phyloP scores from a whole-genome alignment of 225 moss, liverwort and hornwort species.

The Climacium dendroides region DNA sequence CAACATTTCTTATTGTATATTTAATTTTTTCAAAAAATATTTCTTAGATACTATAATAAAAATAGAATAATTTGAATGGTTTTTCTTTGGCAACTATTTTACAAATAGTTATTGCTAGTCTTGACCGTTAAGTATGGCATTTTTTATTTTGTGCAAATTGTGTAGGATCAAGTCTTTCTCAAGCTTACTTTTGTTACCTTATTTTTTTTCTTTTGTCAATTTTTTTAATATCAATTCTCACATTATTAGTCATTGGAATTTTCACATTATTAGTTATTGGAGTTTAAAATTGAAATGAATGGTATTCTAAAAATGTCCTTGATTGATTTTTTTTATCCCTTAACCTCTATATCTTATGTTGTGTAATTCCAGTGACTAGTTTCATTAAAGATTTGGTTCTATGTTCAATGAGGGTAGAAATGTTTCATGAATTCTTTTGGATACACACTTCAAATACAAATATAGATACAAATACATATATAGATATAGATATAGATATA shows the following conservation, averaged over 20 bases:
- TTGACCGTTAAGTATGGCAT: background rate
- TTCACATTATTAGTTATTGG: background rate
- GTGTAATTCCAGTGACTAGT: rapidly evolving
- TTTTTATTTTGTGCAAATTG: background rate
- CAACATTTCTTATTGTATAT: too few species aligned
- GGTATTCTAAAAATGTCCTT: background rate
- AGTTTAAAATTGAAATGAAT: background rate
- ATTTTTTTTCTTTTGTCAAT: background rate
- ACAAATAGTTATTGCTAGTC: background rate
- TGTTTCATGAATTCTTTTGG: background rate
- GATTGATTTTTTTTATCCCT: background rate
- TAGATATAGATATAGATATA: background rate
- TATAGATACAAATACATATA: too few species aligned
- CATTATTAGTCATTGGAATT: background rate
- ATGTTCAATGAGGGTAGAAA: too few species aligned
- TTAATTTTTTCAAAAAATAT: too few species aligned
- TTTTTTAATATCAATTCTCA: background rate
- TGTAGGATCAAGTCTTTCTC: background rate
- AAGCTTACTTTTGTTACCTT: background rate
- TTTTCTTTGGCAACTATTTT: background rate
- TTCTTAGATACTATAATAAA: background rate
- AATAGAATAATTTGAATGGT: background rate
- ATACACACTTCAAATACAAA: background rate
- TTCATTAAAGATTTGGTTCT: background rate
- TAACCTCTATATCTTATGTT: background rate